These are phyloP conservation scores for Microthlaspi erraticum DNA, from an alignment of 345 rosid species.

Conservation along the genomic window DNA sequence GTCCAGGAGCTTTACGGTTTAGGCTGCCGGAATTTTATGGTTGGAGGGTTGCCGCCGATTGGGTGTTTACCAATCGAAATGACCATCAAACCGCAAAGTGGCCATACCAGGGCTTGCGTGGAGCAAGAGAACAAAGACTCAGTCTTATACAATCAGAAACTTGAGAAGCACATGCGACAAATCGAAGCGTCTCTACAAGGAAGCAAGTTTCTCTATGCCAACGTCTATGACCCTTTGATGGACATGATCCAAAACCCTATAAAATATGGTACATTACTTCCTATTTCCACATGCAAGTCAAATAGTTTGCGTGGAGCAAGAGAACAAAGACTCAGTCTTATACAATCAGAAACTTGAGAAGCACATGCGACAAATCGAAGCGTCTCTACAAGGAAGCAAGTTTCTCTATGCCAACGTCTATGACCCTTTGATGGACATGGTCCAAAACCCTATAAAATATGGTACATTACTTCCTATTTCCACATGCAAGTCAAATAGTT, in stretches of 20 bases:
- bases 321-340: slow-evolving; percentile 50
- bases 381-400: slow-evolving; percentile 51
- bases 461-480: slow-evolving; percentile 38
- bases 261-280: slow-evolving; percentile 48
- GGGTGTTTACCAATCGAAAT: slow-evolving; percentile 68
- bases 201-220: slow-evolving; percentile 49
- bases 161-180: slow-evolving; percentile 36
- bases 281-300: no score
- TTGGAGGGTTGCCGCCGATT: slow-evolving; percentile 62
- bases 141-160: slow-evolving; percentile 53
- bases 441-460: slow-evolving; percentile 48
- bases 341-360: slow-evolving; percentile 55
- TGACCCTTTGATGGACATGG: slow-evolving; percentile 53
- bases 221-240: slow-evolving; percentile 47
- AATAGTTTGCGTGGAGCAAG: slow-evolving; percentile 55
- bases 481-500: neutral
- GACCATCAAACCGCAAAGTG: slow-evolving; percentile 10
- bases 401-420: slow-evolving; percentile 50
- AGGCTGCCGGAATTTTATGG: slow-evolving; percentile 50
- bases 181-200: slow-evolving; percentile 50
- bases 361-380: slow-evolving; percentile 40
- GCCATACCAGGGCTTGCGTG: slow-evolving; percentile 42
- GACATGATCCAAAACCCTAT: slow-evolving; percentile 54
- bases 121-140: slow-evolving; percentile 56
- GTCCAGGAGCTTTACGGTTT: slow-evolving; percentile 51